phyloP scores from a whole-genome alignment of 257 asterid genomes.

The Petunia axillaris region DNA sequence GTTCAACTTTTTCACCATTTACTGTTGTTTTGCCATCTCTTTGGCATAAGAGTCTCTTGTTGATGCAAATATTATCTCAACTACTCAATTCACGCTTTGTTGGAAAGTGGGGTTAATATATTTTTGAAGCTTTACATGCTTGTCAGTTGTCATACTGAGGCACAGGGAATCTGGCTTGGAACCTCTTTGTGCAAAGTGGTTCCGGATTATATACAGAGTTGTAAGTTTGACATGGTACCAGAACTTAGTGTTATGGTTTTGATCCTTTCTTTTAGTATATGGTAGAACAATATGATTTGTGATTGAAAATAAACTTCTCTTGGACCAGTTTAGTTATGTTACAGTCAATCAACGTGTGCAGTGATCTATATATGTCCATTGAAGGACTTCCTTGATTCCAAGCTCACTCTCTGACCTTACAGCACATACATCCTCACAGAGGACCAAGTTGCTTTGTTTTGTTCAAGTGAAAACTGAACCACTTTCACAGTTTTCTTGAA shows the following conservation, averaged over 20 bases:
- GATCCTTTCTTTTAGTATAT: neutral
- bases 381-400: too few relatives aligned
- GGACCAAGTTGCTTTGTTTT: too few relatives aligned
- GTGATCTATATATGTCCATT: too few relatives aligned
- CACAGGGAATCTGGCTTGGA: neutral
- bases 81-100: neutral
- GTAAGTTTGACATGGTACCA: too few relatives aligned
- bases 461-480: neutral
- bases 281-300: too few relatives aligned
- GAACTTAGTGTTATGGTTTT: too few relatives aligned
- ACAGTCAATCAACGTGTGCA: too few relatives aligned
- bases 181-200: neutral
- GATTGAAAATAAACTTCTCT: too few relatives aligned
- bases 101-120: neutral
- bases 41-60: neutral
- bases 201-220: too few relatives aligned
- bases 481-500: neutral
- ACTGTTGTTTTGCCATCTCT: neutral
- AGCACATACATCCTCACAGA: too few relatives aligned
- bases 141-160: neutral
- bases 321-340: too few relatives aligned
- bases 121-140: neutral
- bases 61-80: neutral
- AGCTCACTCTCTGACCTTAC: too few relatives aligned
- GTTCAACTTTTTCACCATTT: neutral